Base-by-base conservation (phyloP, 805 yeast genomes). In the Wickerhamomyces mucosus region DNA sequence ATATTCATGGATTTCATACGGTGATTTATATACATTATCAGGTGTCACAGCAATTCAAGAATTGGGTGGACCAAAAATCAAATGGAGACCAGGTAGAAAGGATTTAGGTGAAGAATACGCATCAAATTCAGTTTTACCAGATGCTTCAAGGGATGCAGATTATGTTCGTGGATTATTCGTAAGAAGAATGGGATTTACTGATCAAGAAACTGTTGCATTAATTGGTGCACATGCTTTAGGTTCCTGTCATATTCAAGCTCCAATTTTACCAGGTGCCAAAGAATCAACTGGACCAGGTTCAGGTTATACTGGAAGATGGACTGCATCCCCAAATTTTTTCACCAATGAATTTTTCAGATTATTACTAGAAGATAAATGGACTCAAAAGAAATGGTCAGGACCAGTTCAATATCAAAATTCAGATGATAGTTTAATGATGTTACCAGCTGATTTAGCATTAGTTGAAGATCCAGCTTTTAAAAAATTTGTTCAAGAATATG, bases 251-350 rank as follows among this genome's bases (percentile, higher is more conserved):
- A 63, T 72, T 35, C 49, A 42, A 28, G 56, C 50, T 32, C 59
- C 46, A 10, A 21, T 36, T n/a, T 27, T 44, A 15, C 50, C 50
- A 27, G 45, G 42, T 12, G 42, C 39, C 21, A 38, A 32, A 14
- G 21, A 29, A 6, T 36, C 45, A 6, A 34, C 40, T 9, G 40
- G 40, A 10, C 53, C 66, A 41, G 71, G 75, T 38, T 72, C 85
- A 15, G 94, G 94, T 3, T 85, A 66, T 61, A 92, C 81, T 42
- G 94, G 95, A 11, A 86, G 89, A 39, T 84, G 95, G 95, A 88
- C 89, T 23, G 79, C 78, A 34, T 72, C 80, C 24, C 84, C 92
- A 34, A 81, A 79, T 19, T 56, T 63, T 41, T 79, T 85, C 53
- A 65, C 77, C 32, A 85, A 84, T 59, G 83, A 82, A 26, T 84